phyloP scores from a whole-genome alignment of 192 early-diverging fungal species.

The Backusella australiensis region DNA sequence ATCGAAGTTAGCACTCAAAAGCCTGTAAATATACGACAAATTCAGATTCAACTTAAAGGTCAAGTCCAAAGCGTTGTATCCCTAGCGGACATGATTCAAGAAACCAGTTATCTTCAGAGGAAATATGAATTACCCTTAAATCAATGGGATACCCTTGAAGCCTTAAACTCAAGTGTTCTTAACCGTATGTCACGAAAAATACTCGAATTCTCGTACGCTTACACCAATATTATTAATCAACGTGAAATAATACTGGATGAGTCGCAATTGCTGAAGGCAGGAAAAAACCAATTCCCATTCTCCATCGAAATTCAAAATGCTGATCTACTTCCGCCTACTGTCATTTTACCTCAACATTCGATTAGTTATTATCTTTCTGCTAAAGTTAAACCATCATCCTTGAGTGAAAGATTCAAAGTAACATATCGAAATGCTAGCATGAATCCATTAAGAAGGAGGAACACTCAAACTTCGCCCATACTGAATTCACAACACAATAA shows the following conservation, averaged over 20 bases:
- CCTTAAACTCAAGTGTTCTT: neutral
- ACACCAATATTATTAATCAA: neutral
- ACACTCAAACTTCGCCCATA: neutral
- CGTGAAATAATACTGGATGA: neutral
- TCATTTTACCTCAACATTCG: conserved; percentile 4
- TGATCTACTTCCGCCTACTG: neutral
- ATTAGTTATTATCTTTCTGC: neutral
- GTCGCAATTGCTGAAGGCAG: neutral
- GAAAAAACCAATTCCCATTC: neutral
- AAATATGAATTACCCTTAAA: conserved; percentile 1
- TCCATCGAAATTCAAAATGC: neutral
- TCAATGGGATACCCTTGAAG: neutral
- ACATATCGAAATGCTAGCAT: neutral
- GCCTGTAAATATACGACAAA: neutral
- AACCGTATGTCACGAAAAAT: neutral
- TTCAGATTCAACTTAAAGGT: neutral
- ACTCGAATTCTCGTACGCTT: neutral
- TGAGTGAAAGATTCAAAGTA: conserved; percentile 1
- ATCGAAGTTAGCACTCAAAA: neutral
- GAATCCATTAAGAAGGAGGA: neutral
- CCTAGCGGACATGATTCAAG: neutral
- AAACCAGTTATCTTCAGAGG: neutral
- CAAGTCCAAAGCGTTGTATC: neutral
- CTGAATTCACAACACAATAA: neutral
- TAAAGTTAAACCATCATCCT: neutral